Evolutionary conservation across 257 asterid species (phyloP), one percentile per base, ranked within the genome.

Genomic region (Nemophila menziesii): DNA sequence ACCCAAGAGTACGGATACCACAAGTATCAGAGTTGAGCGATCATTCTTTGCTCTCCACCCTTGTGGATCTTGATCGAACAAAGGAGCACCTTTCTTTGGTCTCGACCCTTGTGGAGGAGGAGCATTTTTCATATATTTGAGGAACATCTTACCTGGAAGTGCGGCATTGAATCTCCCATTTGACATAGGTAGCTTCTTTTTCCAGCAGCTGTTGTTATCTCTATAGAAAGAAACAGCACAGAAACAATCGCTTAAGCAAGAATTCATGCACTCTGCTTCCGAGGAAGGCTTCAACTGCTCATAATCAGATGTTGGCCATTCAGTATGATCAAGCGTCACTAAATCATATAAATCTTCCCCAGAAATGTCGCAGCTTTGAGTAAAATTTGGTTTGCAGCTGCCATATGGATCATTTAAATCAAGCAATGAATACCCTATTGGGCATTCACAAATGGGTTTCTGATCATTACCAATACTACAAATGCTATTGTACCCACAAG

Each of bases 161-260:
- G 17, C 2, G 0, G 11, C 8, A 40, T 72, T 77, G 1, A 46
- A 13, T 54, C 60, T 57, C 39, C 93, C 90, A 48, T 83, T 77
- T 4, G 90, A 74, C 22, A 79, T 62, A 2, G 93, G 93, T 16
- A 72, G 52, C 64, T 40, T 72, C 76, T 83, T 83, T 68, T 77
- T 79, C 90, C 93, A 79, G 43, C 95, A 83, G 55, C 44, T 64
- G 5, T 3, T 11, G 1, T 44, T 39, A 18, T 0, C 0, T 39
- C 74, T 61, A 57, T 22, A 60, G 36, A 79, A 55, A 0, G 81
- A 48, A 15, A 48, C 86, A 16, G 49, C 64, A n/a, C 93, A 80
- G 15, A 84, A 45, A 55, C 83, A 74, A 51, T 80, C 95, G 1
- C 22, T 26, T 52, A 64, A 27, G 57, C 92, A 83, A 39, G 78